Percentiles rank a stretch among this genome's conserved stretches.
phyloP scores from a whole-genome alignment of 306 rosid genomes.

The Delonix regia region DNA sequence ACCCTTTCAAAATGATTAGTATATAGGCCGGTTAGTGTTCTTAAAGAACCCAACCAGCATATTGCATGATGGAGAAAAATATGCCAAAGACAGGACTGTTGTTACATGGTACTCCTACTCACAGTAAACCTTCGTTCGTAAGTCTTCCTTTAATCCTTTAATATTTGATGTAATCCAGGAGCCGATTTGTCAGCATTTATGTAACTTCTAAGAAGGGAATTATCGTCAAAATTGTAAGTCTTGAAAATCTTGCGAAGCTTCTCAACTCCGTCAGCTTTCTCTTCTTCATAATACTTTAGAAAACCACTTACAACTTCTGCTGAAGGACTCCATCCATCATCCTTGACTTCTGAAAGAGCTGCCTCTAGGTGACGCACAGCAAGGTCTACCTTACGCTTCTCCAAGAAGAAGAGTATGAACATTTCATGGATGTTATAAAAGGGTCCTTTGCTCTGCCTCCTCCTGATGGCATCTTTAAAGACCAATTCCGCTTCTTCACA shows the following conservation, averaged over 20 bases:
- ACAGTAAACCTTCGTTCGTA: background rate
- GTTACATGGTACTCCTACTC: background rate
- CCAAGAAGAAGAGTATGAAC: conserved; percentile 64
- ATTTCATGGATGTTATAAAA: conserved; percentile 57
- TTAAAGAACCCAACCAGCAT: background rate
- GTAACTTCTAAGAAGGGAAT: conserved; percentile 52
- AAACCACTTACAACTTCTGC: conserved; percentile 49
- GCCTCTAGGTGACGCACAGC: conserved; percentile 65
- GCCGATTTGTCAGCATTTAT: conserved; percentile 46
- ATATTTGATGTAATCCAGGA: conserved; percentile 41
- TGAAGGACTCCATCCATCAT: conserved; percentile 52
- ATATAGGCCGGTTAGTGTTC: too few species aligned
- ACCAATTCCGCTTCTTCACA: conserved; percentile 60
- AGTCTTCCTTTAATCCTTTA: conserved; percentile 43
- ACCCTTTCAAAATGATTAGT: too few species aligned
- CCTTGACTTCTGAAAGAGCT: conserved; percentile 47
- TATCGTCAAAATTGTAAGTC: conserved; percentile 54
- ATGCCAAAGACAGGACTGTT: background rate
- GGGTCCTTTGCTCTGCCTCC: conserved; percentile 48
- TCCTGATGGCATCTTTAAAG: conserved; percentile 55
- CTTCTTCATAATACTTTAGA: conserved; percentile 64
- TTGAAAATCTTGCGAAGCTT: conserved; percentile 63
- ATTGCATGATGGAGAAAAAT: background rate
- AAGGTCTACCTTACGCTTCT: conserved; percentile 43
- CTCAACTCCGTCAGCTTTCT: conserved; percentile 63